Percentiles rank a stretch among this genome's conserved stretches.
Evolutionary conservation across 441 rosid genomes (phyloP).

Genomic region (Sinapis alba): DNA sequence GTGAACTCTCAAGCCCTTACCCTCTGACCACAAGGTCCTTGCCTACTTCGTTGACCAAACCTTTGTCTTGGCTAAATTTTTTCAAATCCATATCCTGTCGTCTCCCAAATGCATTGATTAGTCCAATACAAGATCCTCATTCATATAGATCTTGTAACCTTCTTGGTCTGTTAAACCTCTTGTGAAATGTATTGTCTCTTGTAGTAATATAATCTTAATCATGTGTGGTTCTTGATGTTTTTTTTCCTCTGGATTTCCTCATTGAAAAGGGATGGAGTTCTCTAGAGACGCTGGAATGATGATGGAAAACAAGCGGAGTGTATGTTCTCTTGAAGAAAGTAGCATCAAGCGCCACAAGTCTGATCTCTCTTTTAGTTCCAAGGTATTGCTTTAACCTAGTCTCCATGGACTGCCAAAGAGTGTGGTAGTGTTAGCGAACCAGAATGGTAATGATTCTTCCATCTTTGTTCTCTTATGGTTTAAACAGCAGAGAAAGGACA

Average conservation of each 20-base stretch:
- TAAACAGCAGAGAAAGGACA: constrained; percentile 82
- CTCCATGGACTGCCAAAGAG: background rate
- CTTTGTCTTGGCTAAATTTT: constrained; percentile 18
- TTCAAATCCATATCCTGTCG: constrained; percentile 30
- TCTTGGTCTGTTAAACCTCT: constrained; percentile 1
- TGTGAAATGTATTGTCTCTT: background rate
- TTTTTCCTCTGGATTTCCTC: constrained; percentile 15
- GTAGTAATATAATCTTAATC: background rate
- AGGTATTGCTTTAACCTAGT: constrained; percentile 50
- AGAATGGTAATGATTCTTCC: background rate
- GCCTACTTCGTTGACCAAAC: constrained; percentile 37
- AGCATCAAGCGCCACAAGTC: constrained; percentile 74
- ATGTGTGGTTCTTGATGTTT: constrained; percentile 23
- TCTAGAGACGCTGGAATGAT: constrained; percentile 49
- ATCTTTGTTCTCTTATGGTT: constrained; percentile 24
- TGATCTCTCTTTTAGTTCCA: constrained; percentile 65
- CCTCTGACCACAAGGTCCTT: constrained; percentile 46
- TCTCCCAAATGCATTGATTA: constrained; percentile 25
- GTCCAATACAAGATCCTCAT: constrained; percentile 28
- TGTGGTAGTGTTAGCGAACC: background rate
- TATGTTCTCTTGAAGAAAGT: constrained; percentile 68
- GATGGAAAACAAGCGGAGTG: constrained; percentile 82
- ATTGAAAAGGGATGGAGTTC: constrained; percentile 46
- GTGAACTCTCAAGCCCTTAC: constrained; percentile 35
- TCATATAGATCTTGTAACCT: constrained; percentile 21